A percentile compares a stretch with the other conserved stretches of the same genome.
These are phyloP conservation scores for Aureobasidium namibiae DNA, from an alignment of 2,329 filamentous ascomycete species.

Conservation along the genomic window DNA sequence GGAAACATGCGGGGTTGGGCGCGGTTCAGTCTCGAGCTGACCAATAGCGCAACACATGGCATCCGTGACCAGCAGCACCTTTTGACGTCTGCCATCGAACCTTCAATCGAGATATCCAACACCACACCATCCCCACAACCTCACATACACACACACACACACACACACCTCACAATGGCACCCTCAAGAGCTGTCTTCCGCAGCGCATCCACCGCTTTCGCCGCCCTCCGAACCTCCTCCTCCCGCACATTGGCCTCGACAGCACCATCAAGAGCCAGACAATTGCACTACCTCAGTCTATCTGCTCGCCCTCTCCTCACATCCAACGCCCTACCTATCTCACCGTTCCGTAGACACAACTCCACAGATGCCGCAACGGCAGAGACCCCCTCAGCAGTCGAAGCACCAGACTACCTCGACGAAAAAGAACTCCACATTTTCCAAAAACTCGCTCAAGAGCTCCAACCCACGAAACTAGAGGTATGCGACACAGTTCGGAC, in stretches of 20 bases:
- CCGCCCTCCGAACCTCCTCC: background rate
- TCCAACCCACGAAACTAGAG: conserved; percentile 39
- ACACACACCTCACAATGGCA: background rate
- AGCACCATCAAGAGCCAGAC: background rate
- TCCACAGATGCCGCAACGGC: background rate
- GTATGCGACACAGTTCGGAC: conserved; percentile 23
- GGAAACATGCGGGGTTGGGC: background rate
- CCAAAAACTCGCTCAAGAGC: conserved; percentile 34
- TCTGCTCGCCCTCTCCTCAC: background rate
- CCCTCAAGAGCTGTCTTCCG: conserved; percentile 5
- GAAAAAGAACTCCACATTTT: conserved; percentile 40
- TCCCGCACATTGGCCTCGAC: background rate
- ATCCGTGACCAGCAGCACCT: background rate
- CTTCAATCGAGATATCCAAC: background rate
- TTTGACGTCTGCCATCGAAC: background rate
- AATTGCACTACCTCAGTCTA: background rate
- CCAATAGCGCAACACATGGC: background rate
- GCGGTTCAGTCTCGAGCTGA: background rate
- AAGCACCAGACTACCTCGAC: conserved; percentile 40
- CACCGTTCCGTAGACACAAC: background rate
- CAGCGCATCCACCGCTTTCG: background rate
- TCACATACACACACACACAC: background rate
- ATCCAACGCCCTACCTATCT: background rate
- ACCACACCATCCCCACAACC: background rate
- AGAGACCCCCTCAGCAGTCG: conserved; percentile 10